Conservation (phyloP, 2,329 filamentous ascomycete species). For the Aspergillus brunneoviolaceus region DNA sequence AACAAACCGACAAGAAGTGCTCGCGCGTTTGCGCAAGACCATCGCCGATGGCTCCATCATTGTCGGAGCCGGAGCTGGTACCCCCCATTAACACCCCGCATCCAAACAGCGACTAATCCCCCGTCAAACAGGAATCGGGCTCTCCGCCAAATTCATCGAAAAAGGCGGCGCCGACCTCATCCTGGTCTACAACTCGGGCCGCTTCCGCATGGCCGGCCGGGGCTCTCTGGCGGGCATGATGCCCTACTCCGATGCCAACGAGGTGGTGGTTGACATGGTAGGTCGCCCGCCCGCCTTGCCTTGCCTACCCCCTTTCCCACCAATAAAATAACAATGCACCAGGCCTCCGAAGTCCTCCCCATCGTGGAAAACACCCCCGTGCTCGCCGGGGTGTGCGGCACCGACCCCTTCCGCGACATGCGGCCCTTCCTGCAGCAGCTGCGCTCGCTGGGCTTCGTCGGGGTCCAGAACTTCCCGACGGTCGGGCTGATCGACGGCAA, state of each 20-base stretch:
- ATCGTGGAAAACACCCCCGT: slow-evolving; percentile 64
- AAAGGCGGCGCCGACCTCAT: slow-evolving; percentile 67
- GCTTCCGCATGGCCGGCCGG: slow-evolving; percentile 70
- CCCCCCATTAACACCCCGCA: background rate
- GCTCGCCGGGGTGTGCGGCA: slow-evolving; percentile 69
- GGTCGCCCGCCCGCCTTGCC: too few relatives aligned
- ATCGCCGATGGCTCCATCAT: slow-evolving; percentile 59
- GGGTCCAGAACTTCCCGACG: slow-evolving; percentile 72
- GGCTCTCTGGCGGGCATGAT: slow-evolving; percentile 69
- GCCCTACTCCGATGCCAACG: slow-evolving; percentile 70
- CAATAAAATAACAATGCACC: background rate
- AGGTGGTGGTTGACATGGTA: slow-evolving; percentile 68
- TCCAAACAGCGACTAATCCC: background rate
- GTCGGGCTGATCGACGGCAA: slow-evolving; percentile 69
- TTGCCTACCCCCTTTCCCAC: too few relatives aligned
- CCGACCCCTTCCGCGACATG: slow-evolving; percentile 67
- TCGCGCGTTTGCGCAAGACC: slow-evolving; percentile 54
- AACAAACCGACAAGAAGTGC: slow-evolving; percentile 56
- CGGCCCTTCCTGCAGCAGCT: slow-evolving; percentile 60
- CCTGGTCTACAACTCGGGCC: slow-evolving; percentile 70
- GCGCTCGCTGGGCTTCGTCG: slow-evolving; percentile 63
- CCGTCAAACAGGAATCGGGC: slow-evolving; percentile 57
- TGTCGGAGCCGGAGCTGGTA: slow-evolving; percentile 66
- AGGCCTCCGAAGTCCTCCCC: slow-evolving; percentile 66
- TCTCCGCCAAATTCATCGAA: slow-evolving; percentile 70